These are phyloP conservation scores for Fusarium scirpi DNA, from an alignment of 2,329 filamentous ascomycete species.

Conservation along the genomic window DNA sequence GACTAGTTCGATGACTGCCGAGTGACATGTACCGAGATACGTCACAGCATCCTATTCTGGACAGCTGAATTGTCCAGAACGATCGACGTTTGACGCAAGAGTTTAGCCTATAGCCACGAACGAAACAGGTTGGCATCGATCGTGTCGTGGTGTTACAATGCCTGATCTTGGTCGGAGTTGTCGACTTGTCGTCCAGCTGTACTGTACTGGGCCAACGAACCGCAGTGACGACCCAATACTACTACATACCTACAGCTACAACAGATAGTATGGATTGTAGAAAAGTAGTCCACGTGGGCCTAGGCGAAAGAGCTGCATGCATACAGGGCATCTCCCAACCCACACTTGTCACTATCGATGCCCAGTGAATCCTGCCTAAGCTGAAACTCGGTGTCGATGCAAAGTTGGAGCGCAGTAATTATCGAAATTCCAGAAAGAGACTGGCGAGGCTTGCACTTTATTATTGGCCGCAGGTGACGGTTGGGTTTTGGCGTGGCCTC, in stretches of 20 bases:
- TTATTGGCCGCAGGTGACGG: conserved; percentile 26
- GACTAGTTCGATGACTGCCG: conserved; percentile 3
- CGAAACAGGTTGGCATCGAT: not conserved
- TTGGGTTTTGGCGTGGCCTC: conserved; percentile 19
- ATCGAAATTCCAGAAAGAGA: conserved; percentile 22
- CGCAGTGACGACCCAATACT: conserved; percentile 10
- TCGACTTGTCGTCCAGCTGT: not conserved
- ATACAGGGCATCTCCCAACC: conserved; percentile 32
- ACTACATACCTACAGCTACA: not conserved
- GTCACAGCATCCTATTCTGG: conserved; percentile 9
- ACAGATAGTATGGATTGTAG: not conserved
- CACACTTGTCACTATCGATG: conserved; percentile 37
- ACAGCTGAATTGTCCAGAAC: conserved; percentile 3
- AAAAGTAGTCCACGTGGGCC: conserved; percentile 28
- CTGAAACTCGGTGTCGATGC: conserved; percentile 33
- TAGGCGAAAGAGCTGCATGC: conserved; percentile 27
- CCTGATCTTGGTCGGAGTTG: conserved; percentile 1
- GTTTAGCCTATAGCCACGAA: conserved; percentile 6
- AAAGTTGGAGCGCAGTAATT: conserved; percentile 9
- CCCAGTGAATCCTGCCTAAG: conserved; percentile 34
- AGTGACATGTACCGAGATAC: conserved; percentile 21
- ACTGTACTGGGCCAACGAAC: not conserved
- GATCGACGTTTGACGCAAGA: conserved; percentile 23
- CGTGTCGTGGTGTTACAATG: conserved; percentile 14
- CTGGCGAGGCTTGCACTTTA: conserved; percentile 32